phyloP scores from a whole-genome alignment of 1,284 basidiomycete species.

The Boletellus dicymbophilus region DNA sequence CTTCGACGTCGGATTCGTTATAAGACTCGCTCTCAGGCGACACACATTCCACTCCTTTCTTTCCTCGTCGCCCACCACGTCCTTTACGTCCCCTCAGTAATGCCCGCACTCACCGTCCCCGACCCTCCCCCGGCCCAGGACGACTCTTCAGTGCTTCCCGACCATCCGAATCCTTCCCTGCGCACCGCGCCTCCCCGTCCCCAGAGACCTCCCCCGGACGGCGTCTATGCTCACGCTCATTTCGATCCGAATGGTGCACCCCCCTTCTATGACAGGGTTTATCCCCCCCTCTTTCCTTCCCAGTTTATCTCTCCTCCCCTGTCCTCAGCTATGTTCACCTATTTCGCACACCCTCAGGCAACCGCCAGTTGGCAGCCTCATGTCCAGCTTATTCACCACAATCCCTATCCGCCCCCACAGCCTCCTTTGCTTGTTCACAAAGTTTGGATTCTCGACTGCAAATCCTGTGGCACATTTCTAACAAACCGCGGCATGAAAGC shows the following conservation, averaged over 20 bases:
- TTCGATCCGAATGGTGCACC: conserved; percentile 21
- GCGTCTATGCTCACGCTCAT: conserved; percentile 33
- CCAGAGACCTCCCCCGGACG: conserved; percentile 14
- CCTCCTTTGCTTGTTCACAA: conserved; percentile 54
- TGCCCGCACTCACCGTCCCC: conserved; percentile 32
- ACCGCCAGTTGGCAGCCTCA: conserved; percentile 27
- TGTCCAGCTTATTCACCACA: conserved; percentile 31
- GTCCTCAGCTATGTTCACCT: conserved; percentile 25
- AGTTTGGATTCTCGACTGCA: conserved; percentile 83
- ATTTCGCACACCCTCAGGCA: conserved; percentile 22
- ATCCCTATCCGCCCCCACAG: conserved; percentile 43
- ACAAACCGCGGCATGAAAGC: conserved; percentile 88
- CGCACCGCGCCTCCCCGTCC: conserved; percentile 16
- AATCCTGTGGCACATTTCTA: conserved; percentile 70
- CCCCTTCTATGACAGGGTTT: conserved; percentile 20
- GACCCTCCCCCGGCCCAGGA: neutral
- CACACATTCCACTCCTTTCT: conserved; percentile 33
- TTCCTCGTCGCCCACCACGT: conserved; percentile 3
- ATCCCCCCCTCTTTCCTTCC: conserved; percentile 17
- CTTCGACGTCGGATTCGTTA: conserved; percentile 33
- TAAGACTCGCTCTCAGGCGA: conserved; percentile 39
- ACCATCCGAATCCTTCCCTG: conserved; percentile 24
- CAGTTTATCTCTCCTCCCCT: conserved; percentile 9
- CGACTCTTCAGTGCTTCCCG: conserved; percentile 1
- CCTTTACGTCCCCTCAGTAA: conserved; percentile 2